Evolutionary conservation across 2,329 filamentous ascomycete species (phyloP), one percentile per base, ranked within the genome.

Genomic region (Aureobasidium sp.): DNA sequence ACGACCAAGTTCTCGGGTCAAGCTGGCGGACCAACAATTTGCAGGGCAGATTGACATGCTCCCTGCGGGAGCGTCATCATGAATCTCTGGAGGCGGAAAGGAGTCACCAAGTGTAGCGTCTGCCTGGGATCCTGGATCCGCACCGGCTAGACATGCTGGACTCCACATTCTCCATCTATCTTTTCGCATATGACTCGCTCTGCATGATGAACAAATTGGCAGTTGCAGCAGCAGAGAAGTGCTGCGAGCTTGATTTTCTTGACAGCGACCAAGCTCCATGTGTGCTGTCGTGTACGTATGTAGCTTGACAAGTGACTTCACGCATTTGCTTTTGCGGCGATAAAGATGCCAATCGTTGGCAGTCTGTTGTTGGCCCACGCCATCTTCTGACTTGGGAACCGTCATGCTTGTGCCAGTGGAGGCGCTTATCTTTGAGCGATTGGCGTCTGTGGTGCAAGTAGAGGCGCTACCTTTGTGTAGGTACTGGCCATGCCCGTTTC

Each of bases 31-130:
- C 57, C 57, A 60, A 60, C 57, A 37, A 32, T 60, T 50, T 60
- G 57, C 57, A 58, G 53, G 41, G 55, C 57, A 51, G 57, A 60
- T 60, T 60, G 26, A 50, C 57, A 60, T 51, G 44, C 44, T 51
- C 46, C 53, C 42, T 58, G 55, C 44, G 57, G 57, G 46, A 60
- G 57, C 57, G 57, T 60, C 57, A 60, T 60, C 57, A 39, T 50
- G 44, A 36, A 50, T 59, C 32, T 26, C 17, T 61, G 47, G 44
- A 60, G 57, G 57, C 57, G 44, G 42, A 50, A 61, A 44, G 48
- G 58, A 44, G 58, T 52, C 58, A 51, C 46, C 26, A 47, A 37
- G 42, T 27, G 48, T 55, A 50, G 48, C 57, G 46, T 48, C 55
- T 59, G 41, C 32, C 34, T 48, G 44, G 42, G 15, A 47, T 48